Base-by-base conservation (phyloP, 805 yeast genomes). In the Candida adriatica region DNA sequence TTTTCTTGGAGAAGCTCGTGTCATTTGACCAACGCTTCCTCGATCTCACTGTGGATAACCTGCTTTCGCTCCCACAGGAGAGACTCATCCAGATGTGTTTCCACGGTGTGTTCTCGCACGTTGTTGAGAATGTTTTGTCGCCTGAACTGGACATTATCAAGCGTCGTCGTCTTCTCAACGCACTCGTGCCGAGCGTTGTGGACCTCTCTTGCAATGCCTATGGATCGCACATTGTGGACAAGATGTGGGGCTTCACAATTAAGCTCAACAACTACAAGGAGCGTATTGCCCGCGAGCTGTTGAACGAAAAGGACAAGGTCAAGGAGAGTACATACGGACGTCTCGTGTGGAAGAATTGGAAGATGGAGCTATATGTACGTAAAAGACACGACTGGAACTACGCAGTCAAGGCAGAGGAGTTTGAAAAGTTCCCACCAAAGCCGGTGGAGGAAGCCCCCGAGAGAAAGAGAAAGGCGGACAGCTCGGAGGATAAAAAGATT, bases 321-420 rank as follows among this genome's bases (percentile, higher is more conserved):
- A 87, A 92, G 61, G 85, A 79, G 39, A 83, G 95, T 51, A 71
- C 65, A 9, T 92, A 90, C 50, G 98, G 98, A 21, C 74, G 79
- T 51, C 69, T 76, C 46, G 97, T 92, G 2, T 92, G 96, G 97
- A 84, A 80, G 54, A 90, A 90, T 55, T 92, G 96, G 96, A 61
- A 71, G 18, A 70, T 90, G 79, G 97, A 92, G 53, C 59, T 78
- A 46, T 90, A 75, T 48, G 52, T 62, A 8, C 68, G 94, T 51
- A 77, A 78, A 57, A 72, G 78, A 54, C 73, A 65, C 49, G 96
- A 87, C 49, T 90, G 97, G 97, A 84, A 81, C 22, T 19, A 19
- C 22, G 10, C 11, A 19, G 22, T 8, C 22, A 19, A 19, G 22
- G 10, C 22, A 19, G 8, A 19, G 22, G 11, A 19, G 10, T 19